These are phyloP conservation scores for Truncatella angustata DNA, from an alignment of 2,329 filamentous ascomycete species.

Conservation along the genomic window DNA sequence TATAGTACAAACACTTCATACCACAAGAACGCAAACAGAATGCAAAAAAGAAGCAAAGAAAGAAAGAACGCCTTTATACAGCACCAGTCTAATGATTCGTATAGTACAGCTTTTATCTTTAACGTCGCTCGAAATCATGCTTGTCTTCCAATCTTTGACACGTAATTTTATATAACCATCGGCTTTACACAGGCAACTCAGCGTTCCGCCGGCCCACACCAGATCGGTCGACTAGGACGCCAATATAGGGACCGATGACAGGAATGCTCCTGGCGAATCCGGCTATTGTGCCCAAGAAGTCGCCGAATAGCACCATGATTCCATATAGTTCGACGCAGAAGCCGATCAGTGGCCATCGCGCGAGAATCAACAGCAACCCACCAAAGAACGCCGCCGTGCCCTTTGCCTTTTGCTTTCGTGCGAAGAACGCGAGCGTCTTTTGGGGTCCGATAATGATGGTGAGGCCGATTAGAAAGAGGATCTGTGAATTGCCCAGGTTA, in stretches of 20 bases:
- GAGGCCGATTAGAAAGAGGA: conserved; percentile 95
- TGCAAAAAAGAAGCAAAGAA: too few relatives aligned
- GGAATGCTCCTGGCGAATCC: conserved; percentile 83
- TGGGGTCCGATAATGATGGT: conserved; percentile 91
- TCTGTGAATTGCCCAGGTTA: conserved; percentile 48
- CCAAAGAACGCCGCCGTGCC: conserved; percentile 85
- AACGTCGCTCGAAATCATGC: neutral
- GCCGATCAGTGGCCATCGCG: conserved; percentile 88
- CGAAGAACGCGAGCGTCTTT: conserved; percentile 94
- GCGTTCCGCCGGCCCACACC: conserved; percentile 68
- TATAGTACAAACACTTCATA: conserved; percentile 8
- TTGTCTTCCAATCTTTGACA: neutral
- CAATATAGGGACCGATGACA: conserved; percentile 83
- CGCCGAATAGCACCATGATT: conserved; percentile 89
- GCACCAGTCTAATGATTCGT: neutral
- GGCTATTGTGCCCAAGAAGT: conserved; percentile 91
- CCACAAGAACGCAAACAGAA: too few relatives aligned
- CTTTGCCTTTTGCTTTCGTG: conserved; percentile 86
- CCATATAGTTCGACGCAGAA: conserved; percentile 92
- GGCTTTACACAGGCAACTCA: conserved; percentile 71
- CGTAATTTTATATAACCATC: too few relatives aligned
- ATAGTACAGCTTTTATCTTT: neutral
- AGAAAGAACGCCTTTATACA: conserved; percentile 10
- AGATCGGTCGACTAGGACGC: conserved; percentile 66
- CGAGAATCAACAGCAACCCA: conserved; percentile 80